Conservation (phyloP, 73 alveolate species). For the Tetrahymena elliotti region DNA sequence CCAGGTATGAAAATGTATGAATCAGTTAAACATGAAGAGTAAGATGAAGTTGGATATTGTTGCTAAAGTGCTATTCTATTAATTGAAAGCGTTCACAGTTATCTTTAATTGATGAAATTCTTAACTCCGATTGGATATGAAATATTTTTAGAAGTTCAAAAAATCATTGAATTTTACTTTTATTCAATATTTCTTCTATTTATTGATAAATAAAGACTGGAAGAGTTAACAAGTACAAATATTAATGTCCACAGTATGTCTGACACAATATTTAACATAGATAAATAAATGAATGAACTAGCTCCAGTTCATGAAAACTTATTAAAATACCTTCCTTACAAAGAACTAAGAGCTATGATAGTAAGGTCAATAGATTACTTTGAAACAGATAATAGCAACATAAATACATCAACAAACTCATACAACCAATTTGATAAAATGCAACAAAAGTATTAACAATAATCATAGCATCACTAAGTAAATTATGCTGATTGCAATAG, state of each 20-base stretch:
- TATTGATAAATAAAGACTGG: neutral
- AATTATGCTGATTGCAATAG: neutral
- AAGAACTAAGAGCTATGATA: neutral
- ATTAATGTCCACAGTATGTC: neutral
- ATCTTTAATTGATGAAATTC: neutral
- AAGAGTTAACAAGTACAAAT: neutral
- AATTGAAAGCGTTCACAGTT: neutral
- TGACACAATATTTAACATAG: neutral
- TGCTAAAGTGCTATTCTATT: neutral
- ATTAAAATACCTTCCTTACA: neutral
- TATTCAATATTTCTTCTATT: neutral
- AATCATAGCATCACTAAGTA: neutral
- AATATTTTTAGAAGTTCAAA: neutral
- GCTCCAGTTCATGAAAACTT: neutral
- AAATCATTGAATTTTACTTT: neutral
- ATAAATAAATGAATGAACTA: neutral
- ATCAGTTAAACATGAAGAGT: neutral
- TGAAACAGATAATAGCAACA: neutral
- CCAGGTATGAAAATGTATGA: neutral
- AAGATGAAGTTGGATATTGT: neutral
- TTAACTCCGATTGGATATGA: neutral
- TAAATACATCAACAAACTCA: neutral
- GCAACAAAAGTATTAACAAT: neutral
- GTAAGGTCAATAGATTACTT: neutral
- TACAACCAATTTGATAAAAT: neutral